Conservation (phyloP, 192 early-diverging fungal genomes). For the Physocladia obscura region DNA sequence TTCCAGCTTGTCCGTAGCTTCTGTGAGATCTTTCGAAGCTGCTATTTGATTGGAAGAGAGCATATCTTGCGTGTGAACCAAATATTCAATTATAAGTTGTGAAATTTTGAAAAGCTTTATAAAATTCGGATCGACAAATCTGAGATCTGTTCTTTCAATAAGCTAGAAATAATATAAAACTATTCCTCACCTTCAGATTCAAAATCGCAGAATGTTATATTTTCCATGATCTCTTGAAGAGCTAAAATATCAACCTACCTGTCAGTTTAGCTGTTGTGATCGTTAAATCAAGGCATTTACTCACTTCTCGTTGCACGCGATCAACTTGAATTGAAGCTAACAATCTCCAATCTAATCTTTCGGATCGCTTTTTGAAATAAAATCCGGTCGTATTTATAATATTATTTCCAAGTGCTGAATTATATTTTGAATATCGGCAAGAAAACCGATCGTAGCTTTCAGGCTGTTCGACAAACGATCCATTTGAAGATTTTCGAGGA, state of each 20-base stretch:
- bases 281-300: no score
- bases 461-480: background rate
- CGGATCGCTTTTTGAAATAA: slow-evolving; percentile 45
- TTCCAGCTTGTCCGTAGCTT: slow-evolving; percentile 7
- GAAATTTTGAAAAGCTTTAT: slow-evolving; percentile 58
- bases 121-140: slow-evolving; percentile 53
- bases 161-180: background rate
- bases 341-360: slow-evolving; percentile 53
- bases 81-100: slow-evolving; percentile 58
- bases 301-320: slow-evolving; percentile 48
- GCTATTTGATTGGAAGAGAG: slow-evolving; percentile 16
- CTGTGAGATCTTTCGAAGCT: slow-evolving; percentile 24
- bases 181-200: slow-evolving; percentile 42
- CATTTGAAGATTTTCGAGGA: background rate
- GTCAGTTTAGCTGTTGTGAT: slow-evolving; percentile 4
- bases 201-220: slow-evolving; percentile 54
- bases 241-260: slow-evolving; percentile 44
- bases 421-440: background rate
- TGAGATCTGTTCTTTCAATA: slow-evolving; percentile 29
- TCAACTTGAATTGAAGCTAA: slow-evolving; percentile 45
- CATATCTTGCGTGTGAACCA: slow-evolving; percentile 51
- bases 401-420: background rate
- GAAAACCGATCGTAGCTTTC: background rate
- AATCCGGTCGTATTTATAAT: slow-evolving; percentile 26
- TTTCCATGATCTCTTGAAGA: slow-evolving; percentile 57